phyloP scores from a whole-genome alignment of 1,284 basidiomycete genomes.

The Sporisorium exsertum region DNA sequence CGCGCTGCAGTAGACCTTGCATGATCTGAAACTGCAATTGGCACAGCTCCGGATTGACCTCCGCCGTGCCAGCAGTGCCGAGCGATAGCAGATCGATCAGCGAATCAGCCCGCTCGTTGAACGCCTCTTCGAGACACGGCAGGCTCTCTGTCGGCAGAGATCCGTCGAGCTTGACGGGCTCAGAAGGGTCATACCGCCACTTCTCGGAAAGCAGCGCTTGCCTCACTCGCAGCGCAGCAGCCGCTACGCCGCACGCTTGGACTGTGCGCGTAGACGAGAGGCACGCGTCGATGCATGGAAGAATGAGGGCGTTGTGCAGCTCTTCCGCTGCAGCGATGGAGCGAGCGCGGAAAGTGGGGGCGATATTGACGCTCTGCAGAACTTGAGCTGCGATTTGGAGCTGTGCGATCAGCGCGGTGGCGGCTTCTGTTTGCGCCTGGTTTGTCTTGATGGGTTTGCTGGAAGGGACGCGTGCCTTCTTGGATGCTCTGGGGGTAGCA shows the following conservation, averaged over 20 bases:
- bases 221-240: constrained; percentile 37
- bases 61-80: background rate
- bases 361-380: constrained; percentile 34
- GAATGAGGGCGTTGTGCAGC: constrained; percentile 28
- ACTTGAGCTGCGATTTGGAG: constrained; percentile 35
- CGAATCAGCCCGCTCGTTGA: constrained; percentile 36
- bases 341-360: constrained; percentile 26
- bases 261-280: constrained; percentile 1
- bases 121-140: constrained; percentile 25
- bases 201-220: constrained; percentile 36
- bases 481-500: constrained; percentile 13
- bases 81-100: constrained; percentile 22
- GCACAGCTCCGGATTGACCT: background rate
- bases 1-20: constrained; percentile 39
- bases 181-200: constrained; percentile 44
- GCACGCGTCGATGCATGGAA: constrained; percentile 35
- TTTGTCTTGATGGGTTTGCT: constrained; percentile 5
- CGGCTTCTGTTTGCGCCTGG: background rate
- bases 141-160: constrained; percentile 35
- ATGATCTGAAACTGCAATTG: constrained; percentile 36
- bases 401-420: constrained; percentile 14
- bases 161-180: constrained; percentile 47
- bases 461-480: constrained; percentile 25
- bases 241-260: constrained; percentile 17
- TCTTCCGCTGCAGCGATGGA: constrained; percentile 38